Evolutionary conservation across 805 yeast genomes (phyloP), one percentile per base, ranked within the genome.

Genomic region (Suhomyces pyralidae): DNA sequence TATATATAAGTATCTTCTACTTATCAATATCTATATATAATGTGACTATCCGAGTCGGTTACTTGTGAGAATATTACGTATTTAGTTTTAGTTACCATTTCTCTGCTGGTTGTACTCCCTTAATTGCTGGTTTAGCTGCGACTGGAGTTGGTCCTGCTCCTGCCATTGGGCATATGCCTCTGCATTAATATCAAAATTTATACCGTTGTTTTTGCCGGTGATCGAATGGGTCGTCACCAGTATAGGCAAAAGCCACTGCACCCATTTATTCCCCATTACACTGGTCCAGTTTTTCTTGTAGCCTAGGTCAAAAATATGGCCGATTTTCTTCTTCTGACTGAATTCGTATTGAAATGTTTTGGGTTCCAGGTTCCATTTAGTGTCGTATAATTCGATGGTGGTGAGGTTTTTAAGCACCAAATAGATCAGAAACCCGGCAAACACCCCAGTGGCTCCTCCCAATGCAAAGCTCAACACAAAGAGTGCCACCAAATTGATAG

Each of bases 271-370:
- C 0, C 99, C 99, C 96, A 93, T 86, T 1, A 89, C 81, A 5
- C 79, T 72, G 17, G 63, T 56, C 88, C 91, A 85, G 65, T 94
- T 94, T 6, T 67, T 61, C 46, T 61, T 56, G 20, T 64, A 63
- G 0, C 97, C 97, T 38, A 93, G 63, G 67, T 92, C 90, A 68
- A 84, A 94, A 3, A 90, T 73, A 66, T 93, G 89, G 1, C 86
- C 90, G 6, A 77, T 57, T 7, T 72, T 66, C 48, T 70, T 64
- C 10, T 82, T 45, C 62, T 70, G 36, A 74, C 68, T 67, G 42
- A 77, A 72, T 53, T 67, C 70, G 52, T 72, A 73, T 46, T 61
- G 66, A 51, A 63, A 65, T 3, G 58, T 57, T 25, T 70, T 56
- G 46, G 76, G 79, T 40, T 74, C 68, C 50, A 76, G 66, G 56